These are phyloP conservation scores for Pleurotus pulmonarius DNA, from an alignment of 768 basidiomycete genomes.

Conservation along the genomic window DNA sequence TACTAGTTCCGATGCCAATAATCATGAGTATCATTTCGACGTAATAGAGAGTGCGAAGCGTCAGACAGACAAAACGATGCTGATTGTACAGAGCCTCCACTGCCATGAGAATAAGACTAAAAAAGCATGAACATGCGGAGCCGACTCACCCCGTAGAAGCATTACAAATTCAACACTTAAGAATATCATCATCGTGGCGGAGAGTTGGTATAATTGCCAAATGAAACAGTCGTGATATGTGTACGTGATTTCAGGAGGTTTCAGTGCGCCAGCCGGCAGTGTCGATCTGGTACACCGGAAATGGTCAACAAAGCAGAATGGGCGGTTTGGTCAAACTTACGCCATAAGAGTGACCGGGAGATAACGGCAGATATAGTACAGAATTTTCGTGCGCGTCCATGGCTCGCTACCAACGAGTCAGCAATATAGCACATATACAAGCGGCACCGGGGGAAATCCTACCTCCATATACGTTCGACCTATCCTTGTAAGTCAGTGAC, in stretches of 20 bases:
- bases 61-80: conserved; percentile 19
- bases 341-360: background rate
- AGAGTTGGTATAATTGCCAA: conserved; percentile 38
- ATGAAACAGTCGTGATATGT: conserved; percentile 36
- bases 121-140: background rate
- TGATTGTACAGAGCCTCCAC: conserved; percentile 39
- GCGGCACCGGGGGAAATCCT: background rate
- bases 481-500: background rate
- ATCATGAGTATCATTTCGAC: conserved; percentile 27
- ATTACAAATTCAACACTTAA: conserved; percentile 33
- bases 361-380: background rate
- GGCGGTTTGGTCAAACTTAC: background rate
- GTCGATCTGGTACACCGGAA: conserved; percentile 22
- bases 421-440: background rate
- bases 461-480: background rate
- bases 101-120: conserved; percentile 11
- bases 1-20: conserved; percentile 22
- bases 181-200: conserved; percentile 25
- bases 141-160: conserved; percentile 31
- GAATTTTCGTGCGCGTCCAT: background rate
- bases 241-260: conserved; percentile 30
- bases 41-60: conserved; percentile 20
- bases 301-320: background rate
- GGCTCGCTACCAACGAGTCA: background rate
- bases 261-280: conserved; percentile 28